Conservation (phyloP, 176 grass and related monocot species). For the Zea mays region Zm-B73-REFERENCE-NAM-5.0 NC_050099.1:11172001-11172500, state of each 20-base stretch:
- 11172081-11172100: too few species aligned
- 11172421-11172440: not conserved
- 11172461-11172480: constrained; percentile 32
- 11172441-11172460: not conserved
- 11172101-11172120: not conserved
- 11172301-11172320: not conserved
- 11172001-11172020: not conserved
- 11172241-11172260: too few species aligned
- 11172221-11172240: too few species aligned
- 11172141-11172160: not conserved
- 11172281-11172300: too few species aligned
- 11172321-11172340: too few species aligned
- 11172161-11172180: not conserved
- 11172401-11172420: too few species aligned
- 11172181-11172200: not conserved
- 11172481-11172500: not conserved
- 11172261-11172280: too few species aligned
- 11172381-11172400: too few species aligned
- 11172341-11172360: too few species aligned
- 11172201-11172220: not conserved
- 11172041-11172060: not conserved
- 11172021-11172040: not conserved
- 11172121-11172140: not conserved
- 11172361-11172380: too few species aligned
- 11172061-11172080: not conserved